These are phyloP conservation scores for Termitomyces heimii DNA, from an alignment of 768 basidiomycete species.

Conservation along the genomic window DNA sequence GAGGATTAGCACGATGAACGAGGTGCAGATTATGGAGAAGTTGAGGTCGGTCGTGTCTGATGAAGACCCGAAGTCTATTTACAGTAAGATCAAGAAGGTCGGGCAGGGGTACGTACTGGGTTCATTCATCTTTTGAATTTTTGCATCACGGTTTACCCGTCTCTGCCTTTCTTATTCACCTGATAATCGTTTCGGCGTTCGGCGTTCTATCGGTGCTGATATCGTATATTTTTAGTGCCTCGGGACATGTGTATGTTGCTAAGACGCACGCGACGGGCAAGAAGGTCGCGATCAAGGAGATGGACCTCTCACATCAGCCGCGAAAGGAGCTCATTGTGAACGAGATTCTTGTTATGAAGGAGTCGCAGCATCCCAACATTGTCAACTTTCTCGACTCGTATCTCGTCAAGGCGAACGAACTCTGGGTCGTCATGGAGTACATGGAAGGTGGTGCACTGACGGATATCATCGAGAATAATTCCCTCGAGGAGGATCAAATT, in stretches of 20 bases:
- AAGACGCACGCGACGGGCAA: constrained; percentile 79
- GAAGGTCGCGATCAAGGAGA: constrained; percentile 97
- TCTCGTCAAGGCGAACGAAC: constrained; percentile 79
- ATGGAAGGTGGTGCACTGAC: constrained; percentile 98
- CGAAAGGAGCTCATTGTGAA: constrained; percentile 97
- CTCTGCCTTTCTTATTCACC: neutral
- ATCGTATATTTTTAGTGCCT: constrained; percentile 54
- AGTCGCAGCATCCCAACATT: constrained; percentile 94
- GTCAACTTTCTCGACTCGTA: constrained; percentile 94
- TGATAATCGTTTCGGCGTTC: neutral
- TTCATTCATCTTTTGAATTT: neutral
- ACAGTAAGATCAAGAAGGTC: constrained; percentile 98
- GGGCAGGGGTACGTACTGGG: constrained; percentile 81
- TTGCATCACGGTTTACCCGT: neutral
- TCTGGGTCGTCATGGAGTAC: constrained; percentile 99
- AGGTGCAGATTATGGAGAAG: constrained; percentile 98
- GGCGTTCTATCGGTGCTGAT: constrained; percentile 11
- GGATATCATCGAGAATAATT: constrained; percentile 97
- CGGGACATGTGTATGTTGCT: constrained; percentile 96
- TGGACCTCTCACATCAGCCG: constrained; percentile 93
- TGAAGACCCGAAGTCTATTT: constrained; percentile 84
- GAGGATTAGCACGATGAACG: constrained; percentile 93
- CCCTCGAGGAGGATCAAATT: constrained; percentile 92
- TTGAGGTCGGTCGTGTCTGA: constrained; percentile 80
- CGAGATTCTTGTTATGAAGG: constrained; percentile 98